These are phyloP conservation scores for Flaveria trinervia DNA, from an alignment of 129 eudicot genomes.

Conservation along the genomic window DNA sequence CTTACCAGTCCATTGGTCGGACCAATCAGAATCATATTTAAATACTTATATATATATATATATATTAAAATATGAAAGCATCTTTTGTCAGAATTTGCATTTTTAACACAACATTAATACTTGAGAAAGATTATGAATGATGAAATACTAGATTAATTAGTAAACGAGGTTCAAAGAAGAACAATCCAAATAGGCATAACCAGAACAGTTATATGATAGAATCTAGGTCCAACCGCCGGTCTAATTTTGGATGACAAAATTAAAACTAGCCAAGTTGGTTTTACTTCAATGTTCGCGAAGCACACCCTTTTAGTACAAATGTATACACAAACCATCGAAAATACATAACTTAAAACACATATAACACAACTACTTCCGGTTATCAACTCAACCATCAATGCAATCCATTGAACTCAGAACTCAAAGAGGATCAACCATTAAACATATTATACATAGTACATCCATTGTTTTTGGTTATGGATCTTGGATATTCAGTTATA, in stretches of 20 bases:
- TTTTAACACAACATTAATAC: too few relatives aligned
- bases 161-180: too few relatives aligned
- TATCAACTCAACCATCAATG: constrained; percentile 13
- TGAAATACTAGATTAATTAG: too few relatives aligned
- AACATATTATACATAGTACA: neutral
- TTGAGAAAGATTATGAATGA: too few relatives aligned
- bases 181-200: too few relatives aligned
- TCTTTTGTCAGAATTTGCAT: too few relatives aligned
- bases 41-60: too few relatives aligned
- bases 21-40: too few relatives aligned
- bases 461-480: neutral
- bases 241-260: neutral
- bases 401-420: neutral
- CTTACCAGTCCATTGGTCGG: too few relatives aligned
- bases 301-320: neutral
- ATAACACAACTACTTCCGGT: neutral
- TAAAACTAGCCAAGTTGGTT: neutral
- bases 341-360: neutral
- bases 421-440: neutral
- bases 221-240: too few relatives aligned
- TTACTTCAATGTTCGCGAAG: neutral
- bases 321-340: neutral
- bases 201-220: too few relatives aligned
- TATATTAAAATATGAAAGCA: too few relatives aligned
- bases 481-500: neutral